Evolutionary conservation across 73 alveolate genomes (phyloP).

Genomic region (Tetrahymena malaccensis): DNA sequence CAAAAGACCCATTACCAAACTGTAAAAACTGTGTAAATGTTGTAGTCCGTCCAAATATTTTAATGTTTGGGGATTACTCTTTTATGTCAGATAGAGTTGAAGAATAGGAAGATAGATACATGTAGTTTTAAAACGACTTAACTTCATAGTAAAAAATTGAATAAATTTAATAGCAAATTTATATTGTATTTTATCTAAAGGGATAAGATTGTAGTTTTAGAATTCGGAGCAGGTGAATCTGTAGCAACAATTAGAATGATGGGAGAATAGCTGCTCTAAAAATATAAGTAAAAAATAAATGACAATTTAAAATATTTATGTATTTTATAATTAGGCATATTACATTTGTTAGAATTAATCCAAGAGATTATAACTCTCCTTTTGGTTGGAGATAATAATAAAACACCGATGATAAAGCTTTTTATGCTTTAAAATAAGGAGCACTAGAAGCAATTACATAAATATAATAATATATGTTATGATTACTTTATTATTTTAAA

Average conservation of each 20-base stretch:
- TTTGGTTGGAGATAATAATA: neutral
- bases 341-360: neutral
- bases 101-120: constrained; percentile 5
- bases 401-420: neutral
- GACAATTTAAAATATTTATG: neutral
- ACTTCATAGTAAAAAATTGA: neutral
- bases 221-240: constrained; percentile 66
- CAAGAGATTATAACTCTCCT: neutral
- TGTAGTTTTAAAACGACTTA: neutral
- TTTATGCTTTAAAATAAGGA: neutral
- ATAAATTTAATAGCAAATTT: neutral
- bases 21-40: constrained; percentile 34
- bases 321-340: neutral
- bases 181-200: neutral
- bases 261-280: constrained; percentile 31
- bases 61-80: constrained; percentile 48
- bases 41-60: constrained; percentile 60
- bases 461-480: neutral
- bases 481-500: neutral
- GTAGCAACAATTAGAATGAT: constrained; percentile 40
- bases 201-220: constrained; percentile 23
- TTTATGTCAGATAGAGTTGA: constrained; percentile 24
- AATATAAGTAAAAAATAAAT: neutral
- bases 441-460: neutral
- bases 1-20: constrained; percentile 38